Percentiles rank a stretch among this genome's conserved stretches.
Evolutionary conservation across 768 basidiomycete species (phyloP).

Genomic region (Tephrocybe sp.): DNA sequence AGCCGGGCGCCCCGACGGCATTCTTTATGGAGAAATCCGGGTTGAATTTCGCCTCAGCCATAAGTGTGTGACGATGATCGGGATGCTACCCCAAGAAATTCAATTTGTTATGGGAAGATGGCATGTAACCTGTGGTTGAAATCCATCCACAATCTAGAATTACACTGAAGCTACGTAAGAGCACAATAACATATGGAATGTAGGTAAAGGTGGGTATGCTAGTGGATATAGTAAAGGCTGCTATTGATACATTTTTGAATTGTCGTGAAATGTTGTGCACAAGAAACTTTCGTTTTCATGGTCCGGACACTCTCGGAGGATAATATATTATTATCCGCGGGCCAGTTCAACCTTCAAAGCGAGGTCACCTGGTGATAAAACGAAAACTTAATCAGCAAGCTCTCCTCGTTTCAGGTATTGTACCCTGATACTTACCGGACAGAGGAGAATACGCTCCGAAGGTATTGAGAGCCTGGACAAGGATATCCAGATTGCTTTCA

Average conservation of each 20-base stretch:
- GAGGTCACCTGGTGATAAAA: conserved; percentile 9
- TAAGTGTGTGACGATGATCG: no score
- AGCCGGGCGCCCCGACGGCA: no score
- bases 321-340: background rate
- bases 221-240: background rate
- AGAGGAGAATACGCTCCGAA: conserved; percentile 17
- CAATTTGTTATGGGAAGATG: no score
- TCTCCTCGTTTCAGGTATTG: background rate
- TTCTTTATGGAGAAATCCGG: no score
- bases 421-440: conserved; percentile 13
- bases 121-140: no score
- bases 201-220: no score
- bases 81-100: no score
- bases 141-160: no score
- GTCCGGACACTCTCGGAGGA: no score
- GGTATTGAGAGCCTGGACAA: conserved; percentile 15
- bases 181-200: no score
- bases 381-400: background rate
- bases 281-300: background rate
- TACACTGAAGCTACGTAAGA: no score
- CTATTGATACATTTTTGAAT: conserved; percentile 5
- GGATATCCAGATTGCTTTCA: conserved; percentile 10
- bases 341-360: conserved; percentile 11
- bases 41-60: no score
- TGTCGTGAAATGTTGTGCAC: background rate